A percentile compares a stretch with the other conserved stretches of the same genome.
phyloP scores from a whole-genome alignment of 108 stramenopile species.

The Nitzschia sp. region DNA sequence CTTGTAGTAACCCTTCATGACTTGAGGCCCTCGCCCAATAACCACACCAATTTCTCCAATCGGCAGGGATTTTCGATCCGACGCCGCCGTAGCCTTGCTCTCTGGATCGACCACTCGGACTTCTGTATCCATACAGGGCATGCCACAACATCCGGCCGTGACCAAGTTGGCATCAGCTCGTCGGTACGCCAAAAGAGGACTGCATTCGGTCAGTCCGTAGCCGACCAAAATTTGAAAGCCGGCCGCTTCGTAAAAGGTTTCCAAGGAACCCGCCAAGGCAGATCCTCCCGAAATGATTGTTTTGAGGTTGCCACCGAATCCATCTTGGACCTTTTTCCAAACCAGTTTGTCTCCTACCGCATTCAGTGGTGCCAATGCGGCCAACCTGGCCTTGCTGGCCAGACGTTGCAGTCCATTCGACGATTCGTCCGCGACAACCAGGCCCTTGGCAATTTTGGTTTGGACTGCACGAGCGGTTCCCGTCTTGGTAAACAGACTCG shows the following conservation, averaged over 20 bases:
- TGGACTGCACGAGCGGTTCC: slow-evolving; percentile 55
- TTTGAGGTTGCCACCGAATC: slow-evolving; percentile 88
- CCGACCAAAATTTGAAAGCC: slow-evolving; percentile 85
- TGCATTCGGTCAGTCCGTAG: slow-evolving; percentile 92
- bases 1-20: slow-evolving; percentile 92
- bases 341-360: slow-evolving; percentile 89
- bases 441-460: slow-evolving; percentile 60
- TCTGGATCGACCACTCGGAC: slow-evolving; percentile 80
- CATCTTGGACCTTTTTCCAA: slow-evolving; percentile 89
- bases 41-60: slow-evolving; percentile 70
- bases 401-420: slow-evolving; percentile 48
- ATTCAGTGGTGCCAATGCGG: slow-evolving; percentile 64
- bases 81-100: slow-evolving; percentile 28
- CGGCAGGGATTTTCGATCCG: slow-evolving; percentile 57
- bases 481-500: slow-evolving; percentile 71
- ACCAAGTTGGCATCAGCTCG: slow-evolving; percentile 70
- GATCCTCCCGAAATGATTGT: slow-evolving; percentile 88
- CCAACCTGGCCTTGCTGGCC: slow-evolving; percentile 51
- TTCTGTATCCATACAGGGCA: slow-evolving; percentile 72
- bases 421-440: slow-evolving; percentile 60
- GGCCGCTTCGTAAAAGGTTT: slow-evolving; percentile 87
- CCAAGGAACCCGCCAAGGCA: slow-evolving; percentile 84
- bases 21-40: slow-evolving; percentile 80
- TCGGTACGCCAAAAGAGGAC: slow-evolving; percentile 76
- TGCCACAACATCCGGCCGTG: slow-evolving; percentile 81